These are phyloP conservation scores for Hypoxylon lienhwacheense DNA, from an alignment of 495 filamentous ascomycete genomes.

Conservation along the genomic window DNA sequence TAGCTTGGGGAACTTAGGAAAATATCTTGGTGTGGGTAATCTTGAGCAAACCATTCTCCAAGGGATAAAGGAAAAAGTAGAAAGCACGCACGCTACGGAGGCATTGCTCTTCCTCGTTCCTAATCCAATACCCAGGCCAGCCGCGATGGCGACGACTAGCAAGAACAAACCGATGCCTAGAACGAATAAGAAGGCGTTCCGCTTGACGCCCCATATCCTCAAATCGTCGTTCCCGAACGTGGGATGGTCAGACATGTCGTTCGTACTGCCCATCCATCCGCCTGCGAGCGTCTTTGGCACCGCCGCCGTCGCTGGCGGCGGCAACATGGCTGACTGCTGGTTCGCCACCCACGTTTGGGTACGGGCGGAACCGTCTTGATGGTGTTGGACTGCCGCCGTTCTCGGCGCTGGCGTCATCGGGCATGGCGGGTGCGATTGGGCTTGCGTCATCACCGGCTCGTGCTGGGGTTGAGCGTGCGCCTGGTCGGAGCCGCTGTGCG, in stretches of 20 bases:
- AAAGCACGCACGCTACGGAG: no score
- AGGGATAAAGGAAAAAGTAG: background rate
- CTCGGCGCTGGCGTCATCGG: background rate
- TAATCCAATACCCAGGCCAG: slow-evolving; percentile 39
- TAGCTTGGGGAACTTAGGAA: no score
- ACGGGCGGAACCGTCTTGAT: slow-evolving; percentile 15
- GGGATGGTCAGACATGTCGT: slow-evolving; percentile 16
- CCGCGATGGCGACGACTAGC: slow-evolving; percentile 34
- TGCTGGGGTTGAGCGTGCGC: slow-evolving; percentile 11
- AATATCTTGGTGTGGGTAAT: background rate
- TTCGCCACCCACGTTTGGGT: slow-evolving; percentile 25
- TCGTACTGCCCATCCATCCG: slow-evolving; percentile 8
- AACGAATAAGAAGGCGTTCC: slow-evolving; percentile 29
- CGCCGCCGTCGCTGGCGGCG: slow-evolving; percentile 13
- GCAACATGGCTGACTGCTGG: slow-evolving; percentile 18
- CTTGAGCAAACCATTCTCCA: background rate
- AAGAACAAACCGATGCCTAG: slow-evolving; percentile 32
- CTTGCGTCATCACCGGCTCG: slow-evolving; percentile 15
- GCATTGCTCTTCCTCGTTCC: slow-evolving; percentile 10
- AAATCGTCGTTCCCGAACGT: slow-evolving; percentile 3
- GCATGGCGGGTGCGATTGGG: slow-evolving; percentile 3
- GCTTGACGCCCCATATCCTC: slow-evolving; percentile 25
- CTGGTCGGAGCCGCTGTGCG: slow-evolving; percentile 2
- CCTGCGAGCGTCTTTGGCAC: slow-evolving; percentile 12
- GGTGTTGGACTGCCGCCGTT: background rate